Percentiles rank a stretch among this genome's conserved stretches.
Evolutionary conservation across 257 asterid species (phyloP).

Genomic region (Nicotiana benthamiana): DNA sequence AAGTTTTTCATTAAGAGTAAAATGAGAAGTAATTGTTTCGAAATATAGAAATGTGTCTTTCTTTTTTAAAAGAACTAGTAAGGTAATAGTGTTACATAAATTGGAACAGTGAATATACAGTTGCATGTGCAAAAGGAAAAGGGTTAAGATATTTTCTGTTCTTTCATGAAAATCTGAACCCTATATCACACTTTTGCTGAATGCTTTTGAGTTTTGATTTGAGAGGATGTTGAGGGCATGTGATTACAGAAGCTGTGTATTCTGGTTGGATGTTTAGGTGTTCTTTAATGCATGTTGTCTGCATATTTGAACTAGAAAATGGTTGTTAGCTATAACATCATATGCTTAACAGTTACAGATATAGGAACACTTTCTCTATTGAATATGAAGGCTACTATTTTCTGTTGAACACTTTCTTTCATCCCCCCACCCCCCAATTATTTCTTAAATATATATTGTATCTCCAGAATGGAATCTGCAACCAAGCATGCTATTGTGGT

Average conservation of each 20-base stretch:
- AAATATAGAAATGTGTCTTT: no score
- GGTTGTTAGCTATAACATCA: not conserved
- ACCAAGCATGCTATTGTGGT: conserved; percentile 28
- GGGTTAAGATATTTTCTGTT: not conserved
- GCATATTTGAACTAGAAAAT: not conserved
- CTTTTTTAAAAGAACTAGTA: no score
- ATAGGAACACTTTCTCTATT: not conserved
- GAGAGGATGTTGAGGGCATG: not conserved
- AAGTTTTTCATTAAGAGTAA: no score
- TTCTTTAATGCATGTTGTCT: not conserved
- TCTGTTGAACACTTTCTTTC: not conserved
- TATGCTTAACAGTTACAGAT: not conserved
- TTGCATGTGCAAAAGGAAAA: not conserved
- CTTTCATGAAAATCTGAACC: not conserved
- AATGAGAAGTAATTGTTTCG: no score
- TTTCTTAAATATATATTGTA: not conserved
- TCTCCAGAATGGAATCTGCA: conserved; percentile 21
- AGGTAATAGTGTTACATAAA: no score
- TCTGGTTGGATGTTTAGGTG: not conserved
- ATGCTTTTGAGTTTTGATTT: not conserved
- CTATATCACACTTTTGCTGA: not conserved
- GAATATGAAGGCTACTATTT: not conserved
- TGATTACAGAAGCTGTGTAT: not conserved
- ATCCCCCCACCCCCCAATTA: not conserved
- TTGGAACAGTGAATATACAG: no score